Base-by-base conservation (phyloP, 495 filamentous ascomycete genomes). In the Oidiodendron maius region DNA sequence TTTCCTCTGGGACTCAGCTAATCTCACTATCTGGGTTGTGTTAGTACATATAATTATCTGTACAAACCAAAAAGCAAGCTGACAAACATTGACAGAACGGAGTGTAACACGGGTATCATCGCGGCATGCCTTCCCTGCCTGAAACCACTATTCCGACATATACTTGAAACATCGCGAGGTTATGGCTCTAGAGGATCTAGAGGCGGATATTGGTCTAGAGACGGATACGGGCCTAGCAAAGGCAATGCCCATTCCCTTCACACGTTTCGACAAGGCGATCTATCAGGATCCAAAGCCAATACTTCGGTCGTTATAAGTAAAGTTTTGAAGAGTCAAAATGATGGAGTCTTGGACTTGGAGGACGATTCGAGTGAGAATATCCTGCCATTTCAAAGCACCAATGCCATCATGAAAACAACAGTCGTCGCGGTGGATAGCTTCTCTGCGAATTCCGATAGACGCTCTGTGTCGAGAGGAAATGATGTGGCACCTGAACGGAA, bases 51-150 rank as follows among this genome's bases (percentile, higher is more conserved):
- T 15, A 17, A 40, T 20, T 40, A 3, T 18, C 15, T 40, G 16
- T 5, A 17, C 38, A 18, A 40, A 5, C 12, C 20, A 3, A 3
- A 40, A 18, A 4, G 20, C 15, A 5, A 17, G 15, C 15, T 18
- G 20, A 40, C 4, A 40, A 18, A 44, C 22, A 4, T n/a, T 44
- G 11, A 4, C 38, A 57, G 45, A 10, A 51, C 53, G 51, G 51
- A 58, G 35, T 44, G 54, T 16, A 40, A 54, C 44, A 42, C 65
- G 32, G 70, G 69, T 23, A 70, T 74, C 26, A 55, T 71, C 1
- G 68, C 69, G 22, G 66, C 66, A 40, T 71, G 59, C 30, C 65
- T 74, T 13, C 71, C 71, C 3, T 58, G 64, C 23, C 63, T 72
- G 18, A 66, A 65, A 28, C 71, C 71, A 8, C 63, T 74, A 12